phyloP scores from a whole-genome alignment of 1,139 yeast species.

The Saccharomyces hybrid region DNA sequence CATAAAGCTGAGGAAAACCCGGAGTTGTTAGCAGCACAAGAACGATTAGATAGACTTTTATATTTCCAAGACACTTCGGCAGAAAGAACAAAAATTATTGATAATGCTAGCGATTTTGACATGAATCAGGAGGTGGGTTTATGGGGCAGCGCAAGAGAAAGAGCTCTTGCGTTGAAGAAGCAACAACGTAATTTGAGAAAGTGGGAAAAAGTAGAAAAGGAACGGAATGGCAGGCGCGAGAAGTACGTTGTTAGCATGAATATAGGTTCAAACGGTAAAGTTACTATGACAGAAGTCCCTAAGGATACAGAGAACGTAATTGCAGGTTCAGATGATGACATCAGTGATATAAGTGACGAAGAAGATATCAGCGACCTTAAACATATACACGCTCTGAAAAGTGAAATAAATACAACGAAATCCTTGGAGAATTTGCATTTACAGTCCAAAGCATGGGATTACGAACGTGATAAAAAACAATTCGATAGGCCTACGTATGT shows the following conservation, averaged over 20 bases:
- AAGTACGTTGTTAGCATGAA: conserved; percentile 64
- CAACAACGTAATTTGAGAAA: conserved; percentile 69
- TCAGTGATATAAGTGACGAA: conserved; percentile 26
- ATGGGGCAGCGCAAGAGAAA: conserved; percentile 87
- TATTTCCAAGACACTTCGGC: conserved; percentile 81
- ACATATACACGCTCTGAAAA: conserved; percentile 33
- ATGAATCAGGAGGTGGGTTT: conserved; percentile 86
- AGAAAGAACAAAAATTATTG: conserved; percentile 85
- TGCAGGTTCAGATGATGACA: conserved; percentile 25
- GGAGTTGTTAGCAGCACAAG: conserved; percentile 60
- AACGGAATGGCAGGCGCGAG: conserved; percentile 63
- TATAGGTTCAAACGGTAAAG: conserved; percentile 71
- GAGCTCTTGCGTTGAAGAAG: conserved; percentile 71
- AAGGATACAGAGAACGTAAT: conserved; percentile 15
- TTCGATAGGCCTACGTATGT: conserved; percentile 37
- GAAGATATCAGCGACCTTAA: conserved; percentile 25
- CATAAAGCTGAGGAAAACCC: conserved; percentile 36
- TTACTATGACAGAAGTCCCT: conserved; percentile 23
- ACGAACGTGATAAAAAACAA: conserved; percentile 41
- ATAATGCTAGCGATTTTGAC: conserved; percentile 87
- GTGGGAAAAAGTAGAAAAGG: conserved; percentile 50
- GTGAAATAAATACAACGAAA: conserved; percentile 31
- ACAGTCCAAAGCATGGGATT: conserved; percentile 48
- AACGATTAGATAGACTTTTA: conserved; percentile 60
- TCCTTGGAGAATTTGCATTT: conserved; percentile 27